phyloP scores from a whole-genome alignment of 176 grass and related monocot genomes.

The Eragrostis nindensis region DNA sequence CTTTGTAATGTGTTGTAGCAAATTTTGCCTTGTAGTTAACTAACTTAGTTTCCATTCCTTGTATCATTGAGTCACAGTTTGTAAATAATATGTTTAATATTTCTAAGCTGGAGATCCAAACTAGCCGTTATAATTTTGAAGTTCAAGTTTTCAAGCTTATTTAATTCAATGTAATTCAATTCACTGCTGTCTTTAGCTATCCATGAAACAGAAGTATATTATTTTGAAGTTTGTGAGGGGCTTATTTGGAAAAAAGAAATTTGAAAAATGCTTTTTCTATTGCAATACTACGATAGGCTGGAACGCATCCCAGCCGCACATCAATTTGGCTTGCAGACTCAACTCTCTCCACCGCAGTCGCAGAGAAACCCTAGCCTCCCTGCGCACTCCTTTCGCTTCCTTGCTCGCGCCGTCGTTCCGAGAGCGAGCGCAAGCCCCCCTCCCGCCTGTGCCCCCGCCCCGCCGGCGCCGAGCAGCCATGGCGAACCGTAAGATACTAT shows the following conservation, averaged over 20 bases:
- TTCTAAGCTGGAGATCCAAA: no score
- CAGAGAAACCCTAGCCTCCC: conserved; percentile 43
- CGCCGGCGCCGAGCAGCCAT: conserved; percentile 50
- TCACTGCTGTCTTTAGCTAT: neutral
- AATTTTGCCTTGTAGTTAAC: no score
- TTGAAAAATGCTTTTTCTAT: neutral
- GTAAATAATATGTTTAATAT: no score
- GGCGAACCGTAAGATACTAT: conserved; percentile 63
- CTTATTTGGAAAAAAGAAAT: neutral
- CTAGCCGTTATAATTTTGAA: no score
- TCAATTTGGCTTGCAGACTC: neutral
- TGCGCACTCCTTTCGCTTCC: neutral
- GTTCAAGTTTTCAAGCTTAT: no score
- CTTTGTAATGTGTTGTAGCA: no score
- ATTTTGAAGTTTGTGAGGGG: neutral
- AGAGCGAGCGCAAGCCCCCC: neutral
- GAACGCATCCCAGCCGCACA: neutral
- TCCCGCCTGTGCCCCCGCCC: neutral
- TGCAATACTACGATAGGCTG: neutral
- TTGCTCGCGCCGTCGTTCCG: conserved; percentile 16
- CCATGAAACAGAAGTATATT: neutral
- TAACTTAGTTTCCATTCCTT: no score
- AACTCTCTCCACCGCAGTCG: neutral
- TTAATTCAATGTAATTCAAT: neutral
- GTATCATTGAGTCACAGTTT: no score